A percentile compares a stretch with the other conserved stretches of the same genome.
Evolutionary conservation across 371 early-diverging fungal genomes (phyloP).

Genomic region (Mortierella sp.): DNA sequence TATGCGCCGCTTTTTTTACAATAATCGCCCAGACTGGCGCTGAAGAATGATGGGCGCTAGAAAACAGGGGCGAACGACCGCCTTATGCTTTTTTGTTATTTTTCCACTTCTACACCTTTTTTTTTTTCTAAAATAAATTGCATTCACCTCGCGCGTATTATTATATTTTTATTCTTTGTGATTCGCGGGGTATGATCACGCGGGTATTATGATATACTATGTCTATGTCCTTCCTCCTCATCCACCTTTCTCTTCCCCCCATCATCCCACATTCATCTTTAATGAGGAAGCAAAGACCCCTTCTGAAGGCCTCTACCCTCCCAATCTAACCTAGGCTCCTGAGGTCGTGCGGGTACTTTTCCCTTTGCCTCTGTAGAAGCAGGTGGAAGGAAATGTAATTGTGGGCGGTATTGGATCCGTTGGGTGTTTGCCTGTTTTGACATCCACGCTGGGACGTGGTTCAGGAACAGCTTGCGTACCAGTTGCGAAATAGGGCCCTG

Average conservation of each 20-base stretch:
- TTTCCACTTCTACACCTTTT: too few species aligned
- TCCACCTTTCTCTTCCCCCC: neutral
- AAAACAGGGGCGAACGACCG: too few species aligned
- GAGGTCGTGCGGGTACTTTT: constrained; percentile 32
- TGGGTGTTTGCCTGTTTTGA: constrained; percentile 31
- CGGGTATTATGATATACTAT: neutral
- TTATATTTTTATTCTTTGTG: neutral
- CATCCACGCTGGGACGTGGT: constrained; percentile 38
- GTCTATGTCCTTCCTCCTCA: neutral
- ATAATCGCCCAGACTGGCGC: too few species aligned
- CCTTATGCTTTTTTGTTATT: too few species aligned
- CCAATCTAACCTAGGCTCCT: constrained; percentile 28
- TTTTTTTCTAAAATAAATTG: too few species aligned
- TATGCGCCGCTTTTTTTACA: too few species aligned
- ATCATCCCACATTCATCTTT: neutral
- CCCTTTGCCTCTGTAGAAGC: constrained; percentile 24
- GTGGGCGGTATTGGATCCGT: constrained; percentile 38
- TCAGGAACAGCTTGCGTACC: constrained; percentile 37
- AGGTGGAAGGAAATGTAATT: constrained; percentile 41
- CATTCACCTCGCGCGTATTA: too few species aligned
- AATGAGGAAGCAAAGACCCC: neutral
- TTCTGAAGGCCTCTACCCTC: neutral
- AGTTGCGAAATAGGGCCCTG: constrained; percentile 34
- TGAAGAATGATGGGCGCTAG: too few species aligned
- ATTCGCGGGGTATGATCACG: neutral